Evolutionary conservation across 2,329 filamentous ascomycete genomes (phyloP).

Genomic region (Pseudogymnoascus sp.): DNA sequence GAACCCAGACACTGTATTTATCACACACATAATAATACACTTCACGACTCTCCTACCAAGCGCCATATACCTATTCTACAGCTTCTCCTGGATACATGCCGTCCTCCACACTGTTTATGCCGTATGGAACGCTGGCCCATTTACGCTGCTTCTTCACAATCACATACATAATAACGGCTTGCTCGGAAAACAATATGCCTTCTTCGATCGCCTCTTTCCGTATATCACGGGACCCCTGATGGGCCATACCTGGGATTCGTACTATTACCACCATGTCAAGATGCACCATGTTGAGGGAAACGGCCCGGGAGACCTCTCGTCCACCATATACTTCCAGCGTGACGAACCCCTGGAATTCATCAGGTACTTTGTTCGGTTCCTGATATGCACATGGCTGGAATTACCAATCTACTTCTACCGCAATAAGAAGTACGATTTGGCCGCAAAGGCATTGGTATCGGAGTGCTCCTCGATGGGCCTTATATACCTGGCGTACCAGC

Average conservation of each 20-base stretch:
- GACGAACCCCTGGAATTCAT: constrained; percentile 59
- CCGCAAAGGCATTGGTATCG: constrained; percentile 48
- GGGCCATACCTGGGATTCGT: constrained; percentile 79
- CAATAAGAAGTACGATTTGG: constrained; percentile 49
- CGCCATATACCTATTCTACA: constrained; percentile 53
- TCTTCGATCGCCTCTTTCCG: constrained; percentile 59
- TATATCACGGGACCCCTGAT: constrained; percentile 68
- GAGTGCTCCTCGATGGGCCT: constrained; percentile 52
- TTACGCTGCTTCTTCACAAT: constrained; percentile 77
- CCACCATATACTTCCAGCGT: constrained; percentile 68
- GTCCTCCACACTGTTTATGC: constrained; percentile 58
- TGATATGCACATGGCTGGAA: constrained; percentile 66
- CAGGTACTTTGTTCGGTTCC: constrained; percentile 66
- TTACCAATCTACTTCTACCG: constrained; percentile 64
- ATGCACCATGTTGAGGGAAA: constrained; percentile 79
- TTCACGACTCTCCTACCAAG: constrained; percentile 61
- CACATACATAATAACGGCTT: constrained; percentile 73
- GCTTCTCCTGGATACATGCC: constrained; percentile 61
- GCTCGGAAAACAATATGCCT: constrained; percentile 43
- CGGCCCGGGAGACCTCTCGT: constrained; percentile 66
- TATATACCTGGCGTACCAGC: constrained; percentile 44
- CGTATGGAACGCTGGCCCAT: constrained; percentile 60
- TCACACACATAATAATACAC: constrained; percentile 69
- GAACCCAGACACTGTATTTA: constrained; percentile 67
- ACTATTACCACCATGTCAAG: constrained; percentile 81